Conservation (phyloP, 2,329 filamentous ascomycete species). For the Aureobasidium vineae region DNA sequence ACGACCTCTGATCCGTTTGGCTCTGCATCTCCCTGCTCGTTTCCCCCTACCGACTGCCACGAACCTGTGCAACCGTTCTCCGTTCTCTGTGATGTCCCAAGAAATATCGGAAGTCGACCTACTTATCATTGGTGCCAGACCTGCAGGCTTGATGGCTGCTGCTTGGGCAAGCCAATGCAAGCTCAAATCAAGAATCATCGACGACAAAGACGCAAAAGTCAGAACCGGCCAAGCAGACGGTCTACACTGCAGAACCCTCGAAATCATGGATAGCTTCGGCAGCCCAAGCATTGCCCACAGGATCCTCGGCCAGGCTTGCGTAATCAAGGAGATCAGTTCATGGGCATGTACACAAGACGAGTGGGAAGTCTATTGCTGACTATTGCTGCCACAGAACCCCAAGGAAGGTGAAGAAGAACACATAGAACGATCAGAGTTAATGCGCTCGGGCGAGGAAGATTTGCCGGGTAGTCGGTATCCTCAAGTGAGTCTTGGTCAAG, state of each 20-base stretch:
- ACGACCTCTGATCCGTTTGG: not conserved
- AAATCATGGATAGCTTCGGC: constrained; percentile 18
- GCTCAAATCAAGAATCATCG: constrained; percentile 13
- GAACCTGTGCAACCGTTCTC: too few relatives aligned
- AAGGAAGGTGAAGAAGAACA: not conserved
- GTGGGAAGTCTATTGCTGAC: not conserved
- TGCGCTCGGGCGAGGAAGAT: constrained; percentile 19
- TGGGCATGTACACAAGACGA: not conserved
- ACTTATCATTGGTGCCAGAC: constrained; percentile 3
- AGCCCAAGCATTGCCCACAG: constrained; percentile 10
- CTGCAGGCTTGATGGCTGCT: constrained; percentile 14
- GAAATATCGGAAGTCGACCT: not conserved
- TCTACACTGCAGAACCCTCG: not conserved
- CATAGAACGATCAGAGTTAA: not conserved
- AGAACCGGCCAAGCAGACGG: constrained; percentile 16
- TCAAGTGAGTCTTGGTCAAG: constrained; percentile 22
- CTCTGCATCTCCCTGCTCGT: not conserved
- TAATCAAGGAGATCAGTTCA: constrained; percentile 20
- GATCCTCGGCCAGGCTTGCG: constrained; percentile 11
- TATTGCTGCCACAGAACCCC: not conserved
- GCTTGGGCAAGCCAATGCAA: constrained; percentile 14
- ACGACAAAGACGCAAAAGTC: constrained; percentile 6
- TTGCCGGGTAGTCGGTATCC: constrained; percentile 16
- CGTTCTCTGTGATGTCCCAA: not conserved
- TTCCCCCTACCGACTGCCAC: too few relatives aligned